Percentiles rank a stretch among this genome's conserved stretches.
These are phyloP conservation scores for Solanum rostratum DNA, from an alignment of 257 asterid species.

Conservation along the genomic window DNA sequence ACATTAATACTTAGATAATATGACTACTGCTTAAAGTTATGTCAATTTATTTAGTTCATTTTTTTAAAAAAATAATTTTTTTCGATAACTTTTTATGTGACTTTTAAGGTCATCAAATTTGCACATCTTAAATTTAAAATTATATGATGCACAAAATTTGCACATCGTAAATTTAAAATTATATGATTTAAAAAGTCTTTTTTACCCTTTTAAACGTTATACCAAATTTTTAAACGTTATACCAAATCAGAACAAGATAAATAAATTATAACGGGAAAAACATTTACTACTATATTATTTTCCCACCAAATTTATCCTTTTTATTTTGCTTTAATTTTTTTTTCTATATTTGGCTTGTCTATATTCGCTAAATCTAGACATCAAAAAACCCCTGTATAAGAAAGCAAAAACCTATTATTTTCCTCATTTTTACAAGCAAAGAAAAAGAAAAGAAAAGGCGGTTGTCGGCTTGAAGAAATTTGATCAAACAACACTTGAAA, in stretches of 20 bases:
- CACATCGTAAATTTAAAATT: not conserved
- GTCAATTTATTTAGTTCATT: not conserved
- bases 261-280: not conserved
- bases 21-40: not conserved
- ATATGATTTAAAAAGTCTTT: not conserved
- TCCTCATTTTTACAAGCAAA: not conserved
- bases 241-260: not conserved
- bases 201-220: rapidly evolving
- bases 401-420: not conserved
- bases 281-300: not conserved
- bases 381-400: not conserved
- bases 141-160: not conserved
- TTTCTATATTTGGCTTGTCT: too few species aligned
- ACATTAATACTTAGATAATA: not conserved
- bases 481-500: not conserved
- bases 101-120: not conserved
- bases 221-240: not conserved
- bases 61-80: not conserved
- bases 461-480: not conserved
- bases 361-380: too few species aligned
- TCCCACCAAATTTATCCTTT: not conserved
- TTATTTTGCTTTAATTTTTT: not conserved
- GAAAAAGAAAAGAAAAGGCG: not conserved
- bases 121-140: not conserved
- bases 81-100: not conserved